Evolutionary conservation across 31 red algal species (phyloP), one percentile per base, ranked within the genome.

Genomic region (Odonthalia washingtoniensis): DNA sequence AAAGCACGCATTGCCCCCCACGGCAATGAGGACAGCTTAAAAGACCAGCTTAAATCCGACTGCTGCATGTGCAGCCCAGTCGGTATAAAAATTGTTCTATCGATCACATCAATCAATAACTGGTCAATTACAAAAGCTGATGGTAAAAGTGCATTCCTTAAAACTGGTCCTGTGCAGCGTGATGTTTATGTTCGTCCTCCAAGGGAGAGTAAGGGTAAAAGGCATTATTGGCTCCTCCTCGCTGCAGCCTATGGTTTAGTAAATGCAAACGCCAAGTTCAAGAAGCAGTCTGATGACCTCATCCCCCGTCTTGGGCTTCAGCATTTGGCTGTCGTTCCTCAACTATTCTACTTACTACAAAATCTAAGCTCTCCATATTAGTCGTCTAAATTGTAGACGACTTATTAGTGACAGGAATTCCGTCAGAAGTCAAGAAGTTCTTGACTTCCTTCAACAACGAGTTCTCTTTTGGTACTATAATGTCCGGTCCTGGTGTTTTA

Each of bases 101-200:
- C 76, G 5, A n/a, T 81, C 21, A 30, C 5, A 28, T 65, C 46
- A 12, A 34, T 81, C 42, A 9, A 65, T 0, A 17, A 28, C 2
- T 81, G 36, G 34, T 18, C 57, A 0, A 81, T 81, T 35, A 61
- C 21, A 40, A 64, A 49, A 35, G 78, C 0, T 2, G 78, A 81
- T 35, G 40, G 63, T 21, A 65, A 65, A 65, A 61, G 12, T 28
- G 78, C 49, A 18, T 81, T 81, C 31, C 49, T 81, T 3, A 27
- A 81, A 35, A 64, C 65, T n/a, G 81, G 81, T 3, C 45, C 65
- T 5, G 67, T 86, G 6, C 31, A 74, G 12, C 31, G 70, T 1
- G 0, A 75, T 31, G 65, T 86, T 30, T 86, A 46, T 70, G 83
- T 86, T 18, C 4, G 83, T 3, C 83, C 83, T 39, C 83, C 83